Percentiles rank a stretch among this genome's conserved stretches.
Evolutionary conservation across 345 rosid genomes (phyloP).

Genomic region (Brassica napus): Da-Ae NC_063434.1:3435501-3436000

Average conservation of each 20-base stretch:
- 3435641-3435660: neutral
- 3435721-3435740: neutral
- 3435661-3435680: neutral
- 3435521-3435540: neutral
- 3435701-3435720: no score
- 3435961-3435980: neutral
- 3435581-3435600: neutral
- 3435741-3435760: neutral
- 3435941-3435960: constrained; percentile 23
- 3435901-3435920: constrained; percentile 51
- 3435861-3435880: constrained; percentile 37
- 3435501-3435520: neutral
- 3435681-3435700: neutral
- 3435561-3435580: neutral
- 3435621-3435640: neutral
- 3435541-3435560: neutral
- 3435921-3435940: constrained; percentile 38
- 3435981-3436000: constrained; percentile 25
- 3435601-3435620: neutral
- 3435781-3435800: neutral
- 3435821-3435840: constrained; percentile 24
- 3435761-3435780: constrained; percentile 12
- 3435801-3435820: constrained; percentile 16
- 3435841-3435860: constrained; percentile 24
- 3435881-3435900: constrained; percentile 44